These are phyloP conservation scores for Umbelopsis sp. DNA, from an alignment of 192 early-diverging fungal genomes.

Conservation along the genomic window DNA sequence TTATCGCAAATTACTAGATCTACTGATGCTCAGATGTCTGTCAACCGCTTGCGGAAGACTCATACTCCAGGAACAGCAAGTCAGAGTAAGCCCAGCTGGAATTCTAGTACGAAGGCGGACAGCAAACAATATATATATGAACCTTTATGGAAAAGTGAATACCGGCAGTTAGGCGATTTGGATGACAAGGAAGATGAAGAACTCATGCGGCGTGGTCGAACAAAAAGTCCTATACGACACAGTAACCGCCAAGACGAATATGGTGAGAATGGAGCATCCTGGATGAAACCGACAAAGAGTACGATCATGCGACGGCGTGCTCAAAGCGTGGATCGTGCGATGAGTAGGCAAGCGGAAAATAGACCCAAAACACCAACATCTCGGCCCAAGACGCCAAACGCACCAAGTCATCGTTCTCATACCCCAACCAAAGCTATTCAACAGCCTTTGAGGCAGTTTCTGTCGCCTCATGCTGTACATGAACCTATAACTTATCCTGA, in stretches of 20 bases:
- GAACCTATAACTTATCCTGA: conserved; percentile 19
- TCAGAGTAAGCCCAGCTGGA: conserved; percentile 18
- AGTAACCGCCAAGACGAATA: neutral
- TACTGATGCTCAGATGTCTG: neutral
- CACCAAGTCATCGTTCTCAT: conserved; percentile 8
- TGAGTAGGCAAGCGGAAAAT: neutral
- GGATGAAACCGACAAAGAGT: conserved; percentile 38
- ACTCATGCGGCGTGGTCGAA: conserved; percentile 2
- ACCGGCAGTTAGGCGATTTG: neutral
- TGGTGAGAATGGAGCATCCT: conserved; percentile 14
- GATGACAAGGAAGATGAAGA: conserved; percentile 22
- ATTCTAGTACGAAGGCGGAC: conserved; percentile 17
- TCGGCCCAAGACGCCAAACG: conserved; percentile 13
- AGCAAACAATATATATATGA: conserved; percentile 12
- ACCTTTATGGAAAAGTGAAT: conserved; percentile 22
- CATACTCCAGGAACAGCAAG: neutral
- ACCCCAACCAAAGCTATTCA: conserved; percentile 7
- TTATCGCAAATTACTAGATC: neutral
- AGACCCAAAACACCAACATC: conserved; percentile 18
- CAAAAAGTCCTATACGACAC: neutral
- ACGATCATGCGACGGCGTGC: conserved; percentile 22
- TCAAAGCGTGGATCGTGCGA: conserved; percentile 17
- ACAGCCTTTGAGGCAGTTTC: neutral
- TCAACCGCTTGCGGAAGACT: conserved; percentile 9
- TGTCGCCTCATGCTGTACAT: neutral